Evolutionary conservation across 345 rosid genomes (phyloP).

Genomic region (Leavenworthia alabamica): DNA sequence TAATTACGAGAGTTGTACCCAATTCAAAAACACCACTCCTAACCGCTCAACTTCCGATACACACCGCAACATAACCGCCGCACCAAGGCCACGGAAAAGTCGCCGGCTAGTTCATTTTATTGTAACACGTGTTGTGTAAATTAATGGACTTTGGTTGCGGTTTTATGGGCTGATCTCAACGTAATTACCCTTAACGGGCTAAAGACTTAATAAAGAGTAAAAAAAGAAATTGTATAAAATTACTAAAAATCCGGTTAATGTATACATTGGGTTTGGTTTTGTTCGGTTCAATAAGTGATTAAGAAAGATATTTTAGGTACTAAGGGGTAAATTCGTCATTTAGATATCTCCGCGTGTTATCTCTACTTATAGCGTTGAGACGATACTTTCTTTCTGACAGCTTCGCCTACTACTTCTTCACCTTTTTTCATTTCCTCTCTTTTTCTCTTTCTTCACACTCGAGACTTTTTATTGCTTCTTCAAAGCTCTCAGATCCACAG

Average conservation of each 20-base stretch:
- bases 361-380: conserved; percentile 7
- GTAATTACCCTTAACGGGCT: no score
- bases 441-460: not conserved
- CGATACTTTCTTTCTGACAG: not conserved
- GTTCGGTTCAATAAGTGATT: not conserved
- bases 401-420: not conserved
- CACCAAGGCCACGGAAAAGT: no score
- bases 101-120: no score
- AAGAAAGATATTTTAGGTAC: not conserved
- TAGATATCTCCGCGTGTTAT: not conserved
- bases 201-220: no score
- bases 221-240: not conserved
- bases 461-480: not conserved
- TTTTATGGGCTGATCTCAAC: no score
- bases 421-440: not conserved
- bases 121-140: no score
- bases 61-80: no score
- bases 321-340: not conserved
- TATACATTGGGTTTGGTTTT: not conserved
- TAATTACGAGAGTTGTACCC: no score
- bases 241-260: not conserved
- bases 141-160: no score
- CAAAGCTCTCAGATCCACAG: conserved; percentile 15
- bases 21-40: no score
- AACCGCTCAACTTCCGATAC: no score